phyloP scores from a whole-genome alignment of 306 rosid species.

The Cucurbita argyrosperma region DNA sequence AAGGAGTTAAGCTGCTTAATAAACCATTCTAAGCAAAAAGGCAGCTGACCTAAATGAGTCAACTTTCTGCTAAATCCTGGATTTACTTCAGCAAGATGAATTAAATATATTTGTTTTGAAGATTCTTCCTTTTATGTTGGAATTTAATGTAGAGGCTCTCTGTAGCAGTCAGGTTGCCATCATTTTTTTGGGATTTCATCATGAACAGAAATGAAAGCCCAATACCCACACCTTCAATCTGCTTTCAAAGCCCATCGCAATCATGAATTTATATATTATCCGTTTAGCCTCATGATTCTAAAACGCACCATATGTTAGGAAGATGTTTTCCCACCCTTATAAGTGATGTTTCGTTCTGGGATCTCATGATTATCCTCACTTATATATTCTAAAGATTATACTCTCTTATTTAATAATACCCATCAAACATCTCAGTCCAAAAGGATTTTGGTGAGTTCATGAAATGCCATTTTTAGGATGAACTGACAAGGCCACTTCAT shows the following conservation, averaged over 20 bases:
- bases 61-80: background rate
- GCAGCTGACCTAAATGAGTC: background rate
- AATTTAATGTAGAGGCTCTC: background rate
- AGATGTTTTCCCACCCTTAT: too few species aligned
- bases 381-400: too few species aligned
- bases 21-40: background rate
- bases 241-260: background rate
- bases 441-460: background rate
- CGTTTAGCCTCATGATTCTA: too few species aligned
- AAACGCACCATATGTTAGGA: too few species aligned
- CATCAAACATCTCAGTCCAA: background rate
- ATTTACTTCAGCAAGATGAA: background rate
- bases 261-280: background rate
- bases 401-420: too few species aligned
- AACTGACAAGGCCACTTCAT: background rate
- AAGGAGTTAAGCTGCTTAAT: background rate
- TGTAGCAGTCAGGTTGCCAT: constrained; percentile 3
- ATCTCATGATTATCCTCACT: too few species aligned
- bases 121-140: background rate
- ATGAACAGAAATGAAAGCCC: background rate
- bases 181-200: background rate
- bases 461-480: background rate
- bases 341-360: too few species aligned
- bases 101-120: background rate
- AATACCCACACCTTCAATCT: background rate